These are phyloP conservation scores for Venturia aucupariae DNA, from an alignment of 2,329 filamentous ascomycete species.

Conservation along the genomic window DNA sequence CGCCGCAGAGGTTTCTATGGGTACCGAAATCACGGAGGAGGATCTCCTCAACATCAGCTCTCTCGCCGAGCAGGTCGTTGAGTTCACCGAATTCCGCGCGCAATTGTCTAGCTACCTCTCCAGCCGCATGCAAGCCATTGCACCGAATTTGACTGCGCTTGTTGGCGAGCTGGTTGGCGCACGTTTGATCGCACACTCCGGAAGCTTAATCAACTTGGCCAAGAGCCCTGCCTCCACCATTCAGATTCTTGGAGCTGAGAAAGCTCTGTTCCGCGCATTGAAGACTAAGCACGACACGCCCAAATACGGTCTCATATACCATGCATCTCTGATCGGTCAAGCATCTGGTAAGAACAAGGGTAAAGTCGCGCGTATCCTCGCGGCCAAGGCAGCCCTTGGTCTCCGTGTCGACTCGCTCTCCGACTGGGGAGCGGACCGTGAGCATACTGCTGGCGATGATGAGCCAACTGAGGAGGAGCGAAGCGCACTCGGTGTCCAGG, in stretches of 20 bases:
- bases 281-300: slow-evolving; percentile 99
- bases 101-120: slow-evolving; percentile 84
- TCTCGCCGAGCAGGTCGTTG: slow-evolving; percentile 86
- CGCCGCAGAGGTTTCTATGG: slow-evolving; percentile 95
- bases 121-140: slow-evolving; percentile 91
- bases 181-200: slow-evolving; percentile 86
- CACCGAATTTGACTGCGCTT: slow-evolving; percentile 87
- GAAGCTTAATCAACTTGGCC: slow-evolving; percentile 87
- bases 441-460: slow-evolving; percentile 32
- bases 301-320: slow-evolving; percentile 87
- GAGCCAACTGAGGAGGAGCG: slow-evolving; percentile 81
- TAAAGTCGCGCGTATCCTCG: slow-evolving; percentile 94
- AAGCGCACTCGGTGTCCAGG: slow-evolving; percentile 64
- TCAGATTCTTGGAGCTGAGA: slow-evolving; percentile 96
- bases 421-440: slow-evolving; percentile 54
- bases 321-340: slow-evolving; percentile 69
- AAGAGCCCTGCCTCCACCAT: slow-evolving; percentile 94
- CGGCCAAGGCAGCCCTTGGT: slow-evolving; percentile 87
- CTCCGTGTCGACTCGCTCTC: slow-evolving; percentile 84
- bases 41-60: slow-evolving; percentile 89
- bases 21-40: slow-evolving; percentile 87
- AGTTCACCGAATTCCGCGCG: slow-evolving; percentile 80
- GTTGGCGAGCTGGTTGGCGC: slow-evolving; percentile 92
- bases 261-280: slow-evolving; percentile 93
- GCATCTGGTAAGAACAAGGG: slow-evolving; percentile 98